Evolutionary conservation across 768 basidiomycete species (phyloP), one percentile per base, ranked within the genome.

Genomic region (Russula emetica): DNA sequence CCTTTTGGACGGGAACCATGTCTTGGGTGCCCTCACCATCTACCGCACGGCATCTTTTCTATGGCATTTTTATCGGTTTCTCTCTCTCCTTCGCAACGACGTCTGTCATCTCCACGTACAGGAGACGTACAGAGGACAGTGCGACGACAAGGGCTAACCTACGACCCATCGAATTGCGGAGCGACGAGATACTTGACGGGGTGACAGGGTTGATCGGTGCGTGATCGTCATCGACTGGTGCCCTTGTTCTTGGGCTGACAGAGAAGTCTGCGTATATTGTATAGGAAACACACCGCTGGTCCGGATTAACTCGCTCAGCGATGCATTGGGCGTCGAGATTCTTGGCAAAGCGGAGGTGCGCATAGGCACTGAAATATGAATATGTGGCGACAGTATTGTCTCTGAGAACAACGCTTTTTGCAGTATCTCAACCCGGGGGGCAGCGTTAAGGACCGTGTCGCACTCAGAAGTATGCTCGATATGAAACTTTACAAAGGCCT

Each of bases 391-490:
- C 16, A 10, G 14, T 64, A 20, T 49, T 58, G 14, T 18, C 32
- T 24, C 32, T 62, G 55, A 67, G 26, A 11, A 8, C n/a, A 34
- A 34, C 20, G 4, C 45, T 14, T 30, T 36, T 47, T 58, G 11
- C 69, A 98, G 93, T 99, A 88, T 72, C 73, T 98, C 64, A 99
- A 99, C 74, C 96, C 97, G 1, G 96, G 96, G 28, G 97, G 97
- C 45, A 98, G 95, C 59, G 90, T 98, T 55, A 99, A 99, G 74
- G 97, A 99, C 74, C 85, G 97, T 34, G 96, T 98, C n/a, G 96
- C 95, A 0, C 74, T 98, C 64, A 83, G 86, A 74, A 92, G 95
- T 97, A 71, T 64, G 84, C 68, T 20, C 30, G 2, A 6, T 63
- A 30, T 56, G 14, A 24, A 10, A 9, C 38, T 30, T 2, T 44